These are phyloP conservation scores for Populus ilicifolia DNA, from an alignment of 345 rosid species.

Conservation along the genomic window DNA sequence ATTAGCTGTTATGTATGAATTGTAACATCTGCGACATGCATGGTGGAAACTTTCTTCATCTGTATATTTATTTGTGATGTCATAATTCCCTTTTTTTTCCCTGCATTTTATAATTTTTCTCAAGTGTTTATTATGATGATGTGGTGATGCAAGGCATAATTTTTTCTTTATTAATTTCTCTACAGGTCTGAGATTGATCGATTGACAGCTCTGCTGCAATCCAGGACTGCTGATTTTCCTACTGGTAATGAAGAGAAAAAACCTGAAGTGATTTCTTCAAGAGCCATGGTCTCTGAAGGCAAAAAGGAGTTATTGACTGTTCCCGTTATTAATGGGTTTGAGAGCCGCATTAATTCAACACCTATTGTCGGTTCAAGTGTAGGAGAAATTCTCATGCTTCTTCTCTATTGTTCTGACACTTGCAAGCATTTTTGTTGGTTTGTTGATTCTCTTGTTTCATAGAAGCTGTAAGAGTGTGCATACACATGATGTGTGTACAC, in stretches of 20 bases:
- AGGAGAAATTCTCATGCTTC: constrained; percentile 24
- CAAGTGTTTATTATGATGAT: not conserved
- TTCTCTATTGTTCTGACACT: not conserved
- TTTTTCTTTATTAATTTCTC: not conserved
- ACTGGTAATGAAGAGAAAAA: constrained; percentile 40
- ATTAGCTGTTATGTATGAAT: not conserved
- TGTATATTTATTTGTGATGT: not conserved
- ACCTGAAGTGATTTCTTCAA: constrained; percentile 36
- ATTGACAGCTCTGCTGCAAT: constrained; percentile 62
- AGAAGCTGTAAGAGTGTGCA: not conserved
- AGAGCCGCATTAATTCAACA: constrained; percentile 31
- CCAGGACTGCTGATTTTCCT: constrained; percentile 47
- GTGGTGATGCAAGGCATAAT: not conserved
- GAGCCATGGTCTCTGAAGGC: constrained; percentile 23
- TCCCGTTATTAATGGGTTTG: constrained; percentile 36
- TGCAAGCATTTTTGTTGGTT: not conserved
- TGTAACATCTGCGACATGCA: not conserved
- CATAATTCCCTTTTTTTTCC: not conserved
- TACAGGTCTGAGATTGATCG: constrained; percentile 84
- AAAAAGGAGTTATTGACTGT: constrained; percentile 31
- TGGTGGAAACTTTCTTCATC: not conserved
- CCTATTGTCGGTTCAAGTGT: constrained; percentile 47
- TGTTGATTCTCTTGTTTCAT: not conserved
- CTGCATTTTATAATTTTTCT: not conserved
- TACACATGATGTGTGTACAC: not conserved